Evolutionary conservation across 345 rosid genomes (phyloP).

Genomic region (Iberis pinnata): DNA sequence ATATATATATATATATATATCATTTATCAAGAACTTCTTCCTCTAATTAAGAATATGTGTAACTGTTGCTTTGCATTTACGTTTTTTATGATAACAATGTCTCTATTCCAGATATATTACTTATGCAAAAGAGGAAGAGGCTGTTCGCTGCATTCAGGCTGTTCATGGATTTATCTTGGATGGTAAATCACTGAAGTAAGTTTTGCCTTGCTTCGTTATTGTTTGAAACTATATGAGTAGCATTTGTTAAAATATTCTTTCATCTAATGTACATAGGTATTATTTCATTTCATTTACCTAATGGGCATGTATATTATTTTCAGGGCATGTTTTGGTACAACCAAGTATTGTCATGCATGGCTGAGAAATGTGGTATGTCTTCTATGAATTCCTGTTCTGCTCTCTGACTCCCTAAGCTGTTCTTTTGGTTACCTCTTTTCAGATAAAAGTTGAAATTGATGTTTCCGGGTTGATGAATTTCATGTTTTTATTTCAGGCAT

Average conservation of each 20-base stretch:
- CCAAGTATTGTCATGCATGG: constrained; percentile 84
- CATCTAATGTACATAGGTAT: not conserved
- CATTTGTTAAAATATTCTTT: too few species aligned
- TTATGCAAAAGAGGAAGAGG: constrained; percentile 57
- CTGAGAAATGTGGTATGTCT: constrained; percentile 54
- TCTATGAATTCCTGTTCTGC: not conserved
- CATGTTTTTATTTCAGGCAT: constrained; percentile 42
- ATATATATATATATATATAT: not conserved
- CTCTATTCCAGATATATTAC: constrained; percentile 45
- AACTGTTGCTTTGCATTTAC: not conserved
- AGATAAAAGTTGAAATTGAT: not conserved
- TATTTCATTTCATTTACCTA: not conserved
- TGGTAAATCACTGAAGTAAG: constrained; percentile 62
- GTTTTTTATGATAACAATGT: not conserved
- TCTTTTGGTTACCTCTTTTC: constrained; percentile 4
- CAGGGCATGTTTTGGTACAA: constrained; percentile 84
- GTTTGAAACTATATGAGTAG: too few species aligned
- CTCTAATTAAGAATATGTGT: too few species aligned
- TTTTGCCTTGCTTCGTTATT: not conserved
- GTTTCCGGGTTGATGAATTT: constrained; percentile 10
- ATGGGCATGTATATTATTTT: not conserved
- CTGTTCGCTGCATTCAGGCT: constrained; percentile 62
- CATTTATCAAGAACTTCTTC: too few species aligned
- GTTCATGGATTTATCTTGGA: constrained; percentile 66
- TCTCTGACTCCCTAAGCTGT: not conserved